Conservation (phyloP, 805 yeast genomes). For the Suhomyces xylopsoci region DNA sequence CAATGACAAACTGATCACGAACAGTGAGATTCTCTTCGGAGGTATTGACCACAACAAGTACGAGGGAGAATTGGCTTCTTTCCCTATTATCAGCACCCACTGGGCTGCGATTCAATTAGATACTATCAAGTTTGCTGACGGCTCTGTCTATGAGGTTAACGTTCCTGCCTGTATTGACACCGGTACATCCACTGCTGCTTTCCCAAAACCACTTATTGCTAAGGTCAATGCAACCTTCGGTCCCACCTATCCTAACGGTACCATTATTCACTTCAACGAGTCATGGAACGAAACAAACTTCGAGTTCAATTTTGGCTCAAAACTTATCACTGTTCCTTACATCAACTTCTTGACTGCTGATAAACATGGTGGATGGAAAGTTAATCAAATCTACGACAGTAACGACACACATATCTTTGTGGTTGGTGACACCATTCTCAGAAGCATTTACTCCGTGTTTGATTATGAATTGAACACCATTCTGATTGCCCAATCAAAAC, state of each 20-base stretch:
- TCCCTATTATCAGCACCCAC: conserved; percentile 29
- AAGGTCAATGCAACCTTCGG: neutral
- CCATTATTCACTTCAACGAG: neutral
- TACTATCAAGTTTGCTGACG: too few species aligned
- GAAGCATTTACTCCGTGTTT: neutral
- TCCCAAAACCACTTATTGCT: neutral
- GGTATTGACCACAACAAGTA: conserved; percentile 67
- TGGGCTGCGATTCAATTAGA: too few species aligned
- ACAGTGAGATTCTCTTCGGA: conserved; percentile 53
- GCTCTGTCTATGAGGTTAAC: too few species aligned
- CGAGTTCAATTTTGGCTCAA: neutral
- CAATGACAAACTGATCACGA: too few species aligned
- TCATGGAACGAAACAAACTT: neutral
- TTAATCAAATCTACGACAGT: too few species aligned
- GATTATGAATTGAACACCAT: neutral
- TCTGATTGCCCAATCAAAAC: neutral
- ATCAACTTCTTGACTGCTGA: neutral
- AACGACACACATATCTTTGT: too few species aligned
- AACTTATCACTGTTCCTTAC: conserved; percentile 1
- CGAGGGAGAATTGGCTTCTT: conserved; percentile 39
- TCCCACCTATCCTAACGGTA: neutral
- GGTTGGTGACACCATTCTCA: too few species aligned
- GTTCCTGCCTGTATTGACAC: too few species aligned
- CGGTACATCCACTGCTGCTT: neutral
- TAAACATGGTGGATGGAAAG: neutral